Percentiles rank a stretch among this genome's conserved stretches.
These are phyloP conservation scores for Exophiala xenobiotica DNA, from an alignment of 2,329 filamentous ascomycete genomes.

Conservation along the genomic window DNA sequence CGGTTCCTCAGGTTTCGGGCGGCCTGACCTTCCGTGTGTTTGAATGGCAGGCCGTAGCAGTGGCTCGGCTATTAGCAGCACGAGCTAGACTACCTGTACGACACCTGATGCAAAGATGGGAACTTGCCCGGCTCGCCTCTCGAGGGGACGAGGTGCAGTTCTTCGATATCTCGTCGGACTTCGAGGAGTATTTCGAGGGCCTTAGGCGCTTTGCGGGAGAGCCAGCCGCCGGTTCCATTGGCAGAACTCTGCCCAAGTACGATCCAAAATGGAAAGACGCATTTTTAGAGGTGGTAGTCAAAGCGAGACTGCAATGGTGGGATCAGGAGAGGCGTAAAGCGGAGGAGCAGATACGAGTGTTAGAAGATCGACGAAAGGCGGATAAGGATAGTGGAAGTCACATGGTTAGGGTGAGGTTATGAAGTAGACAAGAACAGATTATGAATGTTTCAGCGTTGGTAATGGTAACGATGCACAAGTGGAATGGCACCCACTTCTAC, in stretches of 20 bases:
- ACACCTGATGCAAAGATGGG: slow-evolving; percentile 33
- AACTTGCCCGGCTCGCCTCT: slow-evolving; percentile 21
- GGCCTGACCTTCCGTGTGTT: slow-evolving; percentile 36
- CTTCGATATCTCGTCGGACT: slow-evolving; percentile 36
- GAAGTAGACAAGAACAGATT: background rate
- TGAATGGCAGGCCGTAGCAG: slow-evolving; percentile 36
- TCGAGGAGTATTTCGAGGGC: slow-evolving; percentile 42
- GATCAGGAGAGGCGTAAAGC: slow-evolving; percentile 1
- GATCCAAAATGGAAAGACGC: slow-evolving; percentile 41
- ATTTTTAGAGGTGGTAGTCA: slow-evolving; percentile 5
- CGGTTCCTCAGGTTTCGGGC: slow-evolving; percentile 34
- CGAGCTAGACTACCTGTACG: slow-evolving; percentile 28
- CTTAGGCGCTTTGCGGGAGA: slow-evolving; percentile 45
- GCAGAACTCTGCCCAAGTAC: slow-evolving; percentile 45
- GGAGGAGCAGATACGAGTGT: background rate
- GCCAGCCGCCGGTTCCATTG: slow-evolving; percentile 39
- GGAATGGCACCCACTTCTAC: background rate
- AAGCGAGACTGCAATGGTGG: background rate
- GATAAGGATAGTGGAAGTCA: background rate
- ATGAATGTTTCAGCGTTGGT: background rate
- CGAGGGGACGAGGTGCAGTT: slow-evolving; percentile 24
- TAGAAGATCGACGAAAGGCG: background rate
- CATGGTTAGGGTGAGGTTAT: background rate
- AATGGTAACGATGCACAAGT: background rate
- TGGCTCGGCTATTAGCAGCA: slow-evolving; percentile 34